These are phyloP conservation scores for Davidsoniella virescens DNA, from an alignment of 2,329 filamentous ascomycete species.

Conservation along the genomic window DNA sequence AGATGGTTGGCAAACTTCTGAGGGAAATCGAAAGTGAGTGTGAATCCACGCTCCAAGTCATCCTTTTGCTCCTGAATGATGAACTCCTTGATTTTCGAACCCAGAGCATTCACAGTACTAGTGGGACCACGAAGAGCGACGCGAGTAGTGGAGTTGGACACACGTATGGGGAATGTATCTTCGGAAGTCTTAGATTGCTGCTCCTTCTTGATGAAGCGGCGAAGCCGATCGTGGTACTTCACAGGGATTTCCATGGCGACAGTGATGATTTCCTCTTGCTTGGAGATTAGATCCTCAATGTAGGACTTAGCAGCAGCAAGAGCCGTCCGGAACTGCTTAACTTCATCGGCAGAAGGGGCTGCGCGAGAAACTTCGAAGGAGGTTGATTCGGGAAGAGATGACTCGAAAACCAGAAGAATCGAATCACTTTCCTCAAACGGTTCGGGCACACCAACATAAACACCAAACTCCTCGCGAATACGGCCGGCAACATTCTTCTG, in stretches of 20 bases:
- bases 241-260: slow-evolving; percentile 34
- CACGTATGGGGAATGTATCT: slow-evolving; percentile 43
- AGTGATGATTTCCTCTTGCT: slow-evolving; percentile 39
- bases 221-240: slow-evolving; percentile 45
- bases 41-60: slow-evolving; percentile 84
- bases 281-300: slow-evolving; percentile 39
- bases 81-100: slow-evolving; percentile 59
- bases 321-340: slow-evolving; percentile 40
- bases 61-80: slow-evolving; percentile 79
- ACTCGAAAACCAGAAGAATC: slow-evolving; percentile 61
- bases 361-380: slow-evolving; percentile 38
- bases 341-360: slow-evolving; percentile 25
- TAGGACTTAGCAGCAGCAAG: slow-evolving; percentile 40
- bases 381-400: slow-evolving; percentile 30
- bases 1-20: slow-evolving; percentile 86
- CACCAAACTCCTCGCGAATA: slow-evolving; percentile 52
- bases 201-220: slow-evolving; percentile 48
- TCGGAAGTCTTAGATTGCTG: slow-evolving; percentile 35
- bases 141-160: slow-evolving; percentile 40
- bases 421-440: slow-evolving; percentile 40
- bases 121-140: slow-evolving; percentile 65
- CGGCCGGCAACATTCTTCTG: slow-evolving; percentile 45
- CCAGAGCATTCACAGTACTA: slow-evolving; percentile 54
- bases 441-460: slow-evolving; percentile 57
- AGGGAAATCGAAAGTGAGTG: slow-evolving; percentile 76